Evolutionary conservation across 305 asterid genomes (phyloP).

Genomic region (Plantago coronopus): DNA sequence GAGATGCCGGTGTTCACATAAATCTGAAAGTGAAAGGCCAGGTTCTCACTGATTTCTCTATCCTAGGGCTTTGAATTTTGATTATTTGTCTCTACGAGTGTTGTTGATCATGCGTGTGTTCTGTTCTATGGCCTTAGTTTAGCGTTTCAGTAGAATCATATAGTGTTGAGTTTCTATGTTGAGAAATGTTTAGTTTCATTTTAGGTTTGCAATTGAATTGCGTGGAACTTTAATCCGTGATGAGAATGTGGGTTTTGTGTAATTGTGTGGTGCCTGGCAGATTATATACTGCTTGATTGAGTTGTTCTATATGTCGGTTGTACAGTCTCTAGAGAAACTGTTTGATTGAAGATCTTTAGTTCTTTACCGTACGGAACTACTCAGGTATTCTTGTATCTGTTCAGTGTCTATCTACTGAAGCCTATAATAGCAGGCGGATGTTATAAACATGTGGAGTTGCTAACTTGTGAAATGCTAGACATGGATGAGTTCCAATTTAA

Average conservation of each 20-base stretch:
- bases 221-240: neutral
- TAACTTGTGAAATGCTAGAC: neutral
- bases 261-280: neutral
- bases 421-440: too few relatives aligned
- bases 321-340: neutral
- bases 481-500: too few relatives aligned
- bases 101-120: neutral
- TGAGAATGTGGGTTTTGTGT: neutral
- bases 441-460: too few relatives aligned
- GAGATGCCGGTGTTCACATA: constrained; percentile 1
- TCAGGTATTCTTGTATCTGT: too few relatives aligned
- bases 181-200: too few relatives aligned
- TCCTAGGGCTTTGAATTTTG: neutral
- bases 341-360: too few relatives aligned
- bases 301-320: neutral
- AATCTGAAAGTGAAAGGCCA: constrained; percentile 11
- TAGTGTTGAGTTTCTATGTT: too few relatives aligned
- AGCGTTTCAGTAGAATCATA: too few relatives aligned
- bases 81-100: neutral
- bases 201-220: too few relatives aligned
- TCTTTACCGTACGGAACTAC: too few relatives aligned
- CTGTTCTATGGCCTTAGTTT: neutral
- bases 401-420: too few relatives aligned
- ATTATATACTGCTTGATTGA: too few relatives aligned
- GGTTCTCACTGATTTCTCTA: neutral